Base-by-base conservation (phyloP, 2,329 filamentous ascomycete species). In the Blastomyces percursus region DNA sequence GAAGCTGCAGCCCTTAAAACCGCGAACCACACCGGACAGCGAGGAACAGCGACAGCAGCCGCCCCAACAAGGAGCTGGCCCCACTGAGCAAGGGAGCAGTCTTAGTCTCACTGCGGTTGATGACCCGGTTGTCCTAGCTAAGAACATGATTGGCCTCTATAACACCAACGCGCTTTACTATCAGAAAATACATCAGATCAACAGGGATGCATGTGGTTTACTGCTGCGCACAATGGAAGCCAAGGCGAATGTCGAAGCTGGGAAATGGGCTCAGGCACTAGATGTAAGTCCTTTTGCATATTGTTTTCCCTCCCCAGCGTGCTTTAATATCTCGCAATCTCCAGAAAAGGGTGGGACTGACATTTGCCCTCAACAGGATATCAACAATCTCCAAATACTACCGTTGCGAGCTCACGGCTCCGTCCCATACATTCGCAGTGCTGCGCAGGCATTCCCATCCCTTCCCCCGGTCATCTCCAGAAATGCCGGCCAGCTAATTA, bases 401-500 rank as follows among this genome's bases (percentile, higher is more conserved):
- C 93, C 93, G 0, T 81, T 96, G 55, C 81, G 86, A 59, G 87
- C 90, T 19, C 78, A 79, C 30, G 90, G 90, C 70, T 88, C 93
- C 70, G 85, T 94, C 63, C 83, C 85, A 69, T 83, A 81, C 58
- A 93, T 99, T 76, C 90, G 94, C 66, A 82, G 82, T 67, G 86
- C 86, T 64, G 91, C 93, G 0, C 86, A 90, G 69, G 87, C 86
- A 65, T 97, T 99, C 77, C 84, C 90, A 19, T 81, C 83, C 1
- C 82, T 96, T 50, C 84, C 91, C 3, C 85, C 90, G 67, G 85
- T 91, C 8, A 89, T 99, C 50, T 88, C 92, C 2, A 87, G 90
- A 72, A 96, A 94, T 71, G 86, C 96, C 69, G 93, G 93, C 21
- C 91, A 93, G 74, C 81, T 97, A 65, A 83, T 99, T 66, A 88